Base-by-base conservation (phyloP, 2,329 filamentous ascomycete genomes). In the Boeremia exigua region DNA sequence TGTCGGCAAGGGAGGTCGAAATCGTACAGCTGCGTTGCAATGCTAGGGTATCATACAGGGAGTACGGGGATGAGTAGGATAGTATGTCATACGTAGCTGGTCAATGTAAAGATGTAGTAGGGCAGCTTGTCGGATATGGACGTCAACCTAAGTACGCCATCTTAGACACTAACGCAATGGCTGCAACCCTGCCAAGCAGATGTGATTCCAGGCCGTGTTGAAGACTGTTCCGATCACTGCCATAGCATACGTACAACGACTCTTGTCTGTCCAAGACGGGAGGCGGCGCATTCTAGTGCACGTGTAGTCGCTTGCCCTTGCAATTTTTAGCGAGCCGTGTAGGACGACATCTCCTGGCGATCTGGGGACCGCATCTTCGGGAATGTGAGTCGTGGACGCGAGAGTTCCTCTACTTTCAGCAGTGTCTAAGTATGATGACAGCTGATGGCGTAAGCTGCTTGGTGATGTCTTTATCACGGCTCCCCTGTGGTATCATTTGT, bases 251-350 rank as follows among this genome's bases (percentile, higher is more conserved):
- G 37, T 43, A 51, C 15, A 36, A 30, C 30, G 32, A 43, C 44
- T 48, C 15, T 14, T 32, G 14, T 8, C 17, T 33, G 17, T 23
- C 51, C 36, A 42, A 40, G 54, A 46, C 51, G 37, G 54, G 40
- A 47, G 23, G 44, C 58, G 51, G 51, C 47, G 25, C 36, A 29
- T 19, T 47, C 36, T 49, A 34, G 45, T 37, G 48, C 60, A 58
- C 57, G 52, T 58, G 59, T 25, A 42, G 33, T 62, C 62, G 59
- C 59, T 60, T 58, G 43, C 48, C 58, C 58, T 46, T 59, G 60
- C 38, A 8, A 5, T 4, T 23, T 14, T 15, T 38, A 47, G 53
- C 47, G 40, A 50, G 36, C 19, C 2, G 32, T 19, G 30, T 37
- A 33, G 17, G 47, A 43, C 25, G n/a, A n/a, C 14, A 37, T 33